Percentiles rank a stretch among this genome's conserved stretches.
phyloP scores from a whole-genome alignment of 768 basidiomycete species.

The Xanthoconium stramineum region DNA sequence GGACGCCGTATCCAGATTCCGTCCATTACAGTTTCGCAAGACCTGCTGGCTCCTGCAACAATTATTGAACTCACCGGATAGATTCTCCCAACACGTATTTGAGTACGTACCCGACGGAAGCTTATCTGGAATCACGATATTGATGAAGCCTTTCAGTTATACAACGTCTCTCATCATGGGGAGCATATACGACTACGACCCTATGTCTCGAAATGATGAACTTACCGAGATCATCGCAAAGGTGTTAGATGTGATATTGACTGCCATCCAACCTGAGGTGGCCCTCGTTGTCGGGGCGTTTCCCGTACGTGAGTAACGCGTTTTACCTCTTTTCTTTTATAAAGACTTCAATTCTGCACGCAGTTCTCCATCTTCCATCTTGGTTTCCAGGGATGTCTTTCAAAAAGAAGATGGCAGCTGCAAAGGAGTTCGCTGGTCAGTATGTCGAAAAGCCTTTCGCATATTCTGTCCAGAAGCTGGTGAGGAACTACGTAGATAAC shows the following conservation, averaged over 20 bases:
- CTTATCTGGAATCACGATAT: neutral
- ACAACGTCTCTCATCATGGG: neutral
- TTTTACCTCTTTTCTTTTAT: neutral
- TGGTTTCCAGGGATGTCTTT: slow-evolving; percentile 1
- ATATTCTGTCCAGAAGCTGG: neutral
- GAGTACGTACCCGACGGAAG: neutral
- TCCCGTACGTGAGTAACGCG: neutral
- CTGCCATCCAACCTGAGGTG: neutral
- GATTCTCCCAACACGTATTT: neutral
- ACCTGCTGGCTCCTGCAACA: neutral
- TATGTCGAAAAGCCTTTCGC: neutral
- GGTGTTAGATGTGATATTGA: neutral
- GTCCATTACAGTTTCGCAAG: neutral
- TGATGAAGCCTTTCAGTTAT: neutral
- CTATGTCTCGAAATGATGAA: neutral
- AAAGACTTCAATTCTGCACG: neutral
- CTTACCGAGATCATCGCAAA: neutral
- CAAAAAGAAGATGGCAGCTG: neutral
- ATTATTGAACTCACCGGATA: neutral
- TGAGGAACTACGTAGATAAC: no score
- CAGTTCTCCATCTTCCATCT: neutral
- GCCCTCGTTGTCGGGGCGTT: neutral
- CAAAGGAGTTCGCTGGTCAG: neutral
- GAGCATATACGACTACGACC: neutral
- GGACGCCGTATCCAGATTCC: neutral